Evolutionary conservation across 2,329 filamentous ascomycete species (phyloP).

Genomic region (Calonectria pseudoturangicola): DNA sequence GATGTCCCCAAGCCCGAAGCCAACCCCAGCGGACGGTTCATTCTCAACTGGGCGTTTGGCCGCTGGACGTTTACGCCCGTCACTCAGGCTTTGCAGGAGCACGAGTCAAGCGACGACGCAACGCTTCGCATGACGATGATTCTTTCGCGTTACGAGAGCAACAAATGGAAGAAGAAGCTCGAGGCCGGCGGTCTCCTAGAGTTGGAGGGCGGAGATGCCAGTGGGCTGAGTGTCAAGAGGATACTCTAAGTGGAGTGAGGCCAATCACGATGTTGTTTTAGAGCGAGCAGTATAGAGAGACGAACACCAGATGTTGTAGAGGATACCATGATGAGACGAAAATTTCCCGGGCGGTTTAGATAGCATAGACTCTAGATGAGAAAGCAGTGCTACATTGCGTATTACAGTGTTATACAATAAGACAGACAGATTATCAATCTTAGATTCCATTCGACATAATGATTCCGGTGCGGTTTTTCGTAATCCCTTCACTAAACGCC

Average conservation of each 20-base stretch:
- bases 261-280: conserved; percentile 30
- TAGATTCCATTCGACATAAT: conserved; percentile 38
- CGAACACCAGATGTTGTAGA: conserved; percentile 32
- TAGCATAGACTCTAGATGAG: conserved; percentile 44
- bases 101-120: conserved; percentile 73
- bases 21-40: conserved; percentile 76
- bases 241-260: conserved; percentile 62
- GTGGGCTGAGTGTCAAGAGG: conserved; percentile 71
- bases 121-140: conserved; percentile 84
- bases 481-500: background rate
- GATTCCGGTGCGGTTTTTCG: background rate
- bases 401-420: conserved; percentile 41
- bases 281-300: conserved; percentile 38
- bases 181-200: conserved; percentile 74
- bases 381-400: conserved; percentile 43
- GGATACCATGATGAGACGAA: conserved; percentile 46
- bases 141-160: conserved; percentile 82
- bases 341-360: conserved; percentile 42
- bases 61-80: conserved; percentile 90
- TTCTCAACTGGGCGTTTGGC: conserved; percentile 98
- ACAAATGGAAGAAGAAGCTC: conserved; percentile 85
- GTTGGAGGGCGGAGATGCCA: conserved; percentile 66
- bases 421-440: conserved; percentile 41
- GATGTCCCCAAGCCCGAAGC: conserved; percentile 61
- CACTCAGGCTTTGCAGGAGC: conserved; percentile 65